Percentiles rank a stretch among this genome's conserved stretches.
These are phyloP conservation scores for Naganishia sp. DNA, from an alignment of 1,284 basidiomycete genomes.

Conservation along the genomic window DNA sequence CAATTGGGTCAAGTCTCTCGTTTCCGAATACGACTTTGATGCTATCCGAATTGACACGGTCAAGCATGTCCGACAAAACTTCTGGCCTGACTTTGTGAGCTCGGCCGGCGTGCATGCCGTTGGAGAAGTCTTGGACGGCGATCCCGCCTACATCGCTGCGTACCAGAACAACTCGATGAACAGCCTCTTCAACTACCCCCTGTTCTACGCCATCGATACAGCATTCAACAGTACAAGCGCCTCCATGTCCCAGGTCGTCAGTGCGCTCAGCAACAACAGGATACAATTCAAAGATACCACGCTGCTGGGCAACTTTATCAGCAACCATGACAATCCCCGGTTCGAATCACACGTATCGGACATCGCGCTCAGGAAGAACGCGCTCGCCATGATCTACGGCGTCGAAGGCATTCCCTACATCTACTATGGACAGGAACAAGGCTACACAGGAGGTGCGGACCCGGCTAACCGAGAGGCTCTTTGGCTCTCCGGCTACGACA, in stretches of 20 bases:
- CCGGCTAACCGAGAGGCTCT: slow-evolving; percentile 49
- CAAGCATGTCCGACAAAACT: slow-evolving; percentile 58
- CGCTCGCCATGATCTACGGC: slow-evolving; percentile 55
- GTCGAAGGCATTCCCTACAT: slow-evolving; percentile 61
- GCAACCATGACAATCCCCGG: slow-evolving; percentile 56
- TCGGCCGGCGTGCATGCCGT: slow-evolving; percentile 55
- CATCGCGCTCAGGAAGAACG: slow-evolving; percentile 53
- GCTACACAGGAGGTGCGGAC: slow-evolving; percentile 56
- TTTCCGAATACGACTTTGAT: slow-evolving; percentile 54
- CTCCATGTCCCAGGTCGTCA: slow-evolving; percentile 35
- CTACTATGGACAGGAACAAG: slow-evolving; percentile 62
- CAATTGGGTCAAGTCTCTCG: slow-evolving; percentile 55
- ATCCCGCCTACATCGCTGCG: slow-evolving; percentile 47
- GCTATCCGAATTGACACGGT: slow-evolving; percentile 57
- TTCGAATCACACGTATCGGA: slow-evolving; percentile 47
- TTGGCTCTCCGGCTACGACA: slow-evolving; percentile 56
- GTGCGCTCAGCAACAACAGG: slow-evolving; percentile 45
- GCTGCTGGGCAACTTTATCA: slow-evolving; percentile 54
- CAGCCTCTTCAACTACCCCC: slow-evolving; percentile 62
- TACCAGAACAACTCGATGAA: slow-evolving; percentile 57
- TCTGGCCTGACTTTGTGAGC: slow-evolving; percentile 56
- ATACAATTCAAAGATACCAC: slow-evolving; percentile 50
- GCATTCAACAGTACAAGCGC: slow-evolving; percentile 45
- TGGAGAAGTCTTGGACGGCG: slow-evolving; percentile 56
- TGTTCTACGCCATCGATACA: slow-evolving; percentile 57